Conservation (phyloP, 2,329 filamentous ascomycete species). For the Tolypocladium paradoxum region DNA sequence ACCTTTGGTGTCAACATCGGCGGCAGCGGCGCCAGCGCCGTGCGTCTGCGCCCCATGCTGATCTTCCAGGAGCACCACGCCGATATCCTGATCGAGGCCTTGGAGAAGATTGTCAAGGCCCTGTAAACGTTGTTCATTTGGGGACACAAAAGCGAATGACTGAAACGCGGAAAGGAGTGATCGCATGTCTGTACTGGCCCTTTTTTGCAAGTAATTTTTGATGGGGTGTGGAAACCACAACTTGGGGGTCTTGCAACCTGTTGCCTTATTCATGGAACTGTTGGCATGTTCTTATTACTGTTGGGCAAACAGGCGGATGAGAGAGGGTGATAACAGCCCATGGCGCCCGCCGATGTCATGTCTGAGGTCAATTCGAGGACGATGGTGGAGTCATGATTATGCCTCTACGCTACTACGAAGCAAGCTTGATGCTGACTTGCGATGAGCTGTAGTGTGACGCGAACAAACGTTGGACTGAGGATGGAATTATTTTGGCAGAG, state of each 20-base stretch:
- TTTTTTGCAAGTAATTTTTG: neutral
- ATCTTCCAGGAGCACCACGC: constrained; percentile 88
- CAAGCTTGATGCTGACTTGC: neutral
- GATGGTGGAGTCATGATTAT: neutral
- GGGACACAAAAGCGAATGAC: neutral
- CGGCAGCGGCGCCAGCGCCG: constrained; percentile 63
- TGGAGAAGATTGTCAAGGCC: constrained; percentile 62
- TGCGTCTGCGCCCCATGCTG: constrained; percentile 79
- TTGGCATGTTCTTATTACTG: neutral
- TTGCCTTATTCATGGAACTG: neutral
- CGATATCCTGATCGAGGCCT: constrained; percentile 66
- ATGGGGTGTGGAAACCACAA: neutral
- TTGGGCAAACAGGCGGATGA: neutral
- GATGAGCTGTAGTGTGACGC: no score
- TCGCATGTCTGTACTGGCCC: neutral
- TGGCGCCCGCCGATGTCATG: neutral
- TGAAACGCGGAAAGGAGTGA: neutral
- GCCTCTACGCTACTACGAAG: neutral
- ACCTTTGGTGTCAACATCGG: constrained; percentile 76
- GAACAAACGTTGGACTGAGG: neutral
- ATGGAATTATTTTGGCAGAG: no score
- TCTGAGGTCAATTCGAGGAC: neutral
- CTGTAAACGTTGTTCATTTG: constrained; percentile 8
- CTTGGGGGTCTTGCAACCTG: neutral
- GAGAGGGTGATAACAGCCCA: neutral